Conservation (phyloP, 441 rosid genomes). For the Oxalis stricta region DNA sequence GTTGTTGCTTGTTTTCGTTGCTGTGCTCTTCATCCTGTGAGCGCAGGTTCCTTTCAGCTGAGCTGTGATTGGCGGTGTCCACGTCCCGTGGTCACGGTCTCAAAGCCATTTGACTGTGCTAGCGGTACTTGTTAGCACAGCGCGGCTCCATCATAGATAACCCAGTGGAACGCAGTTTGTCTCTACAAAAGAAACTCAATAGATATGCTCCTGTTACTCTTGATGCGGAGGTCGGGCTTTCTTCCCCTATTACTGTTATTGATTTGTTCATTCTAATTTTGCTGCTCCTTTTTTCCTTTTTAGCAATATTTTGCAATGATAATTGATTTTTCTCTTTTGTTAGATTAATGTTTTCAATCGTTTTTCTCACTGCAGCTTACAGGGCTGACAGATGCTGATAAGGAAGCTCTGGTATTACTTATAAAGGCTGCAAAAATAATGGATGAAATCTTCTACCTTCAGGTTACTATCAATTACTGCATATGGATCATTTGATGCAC, state of each 20-base stretch:
- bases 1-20: no score
- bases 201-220: constrained; percentile 76
- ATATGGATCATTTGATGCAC: background rate
- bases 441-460: constrained; percentile 72
- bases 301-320: no score
- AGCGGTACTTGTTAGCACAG: no score
- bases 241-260: background rate
- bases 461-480: constrained; percentile 31
- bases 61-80: no score
- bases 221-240: constrained; percentile 40
- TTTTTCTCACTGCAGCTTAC: constrained; percentile 44
- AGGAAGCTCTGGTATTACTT: constrained; percentile 45
- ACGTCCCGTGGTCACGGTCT: no score
- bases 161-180: constrained; percentile 39
- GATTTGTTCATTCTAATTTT: no score
- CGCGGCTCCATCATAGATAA: no score
- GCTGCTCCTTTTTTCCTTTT: no score
- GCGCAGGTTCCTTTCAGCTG: no score
- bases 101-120: no score
- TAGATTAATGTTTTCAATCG: constrained; percentile 5
- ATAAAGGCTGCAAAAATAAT: constrained; percentile 72
- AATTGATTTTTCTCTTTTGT: background rate
- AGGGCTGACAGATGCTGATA: constrained; percentile 54
- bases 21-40: no score
- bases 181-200: constrained; percentile 60